phyloP scores from a whole-genome alignment of 371 early-diverging fungal genomes.

The Haplosporangium sp. region DNA sequence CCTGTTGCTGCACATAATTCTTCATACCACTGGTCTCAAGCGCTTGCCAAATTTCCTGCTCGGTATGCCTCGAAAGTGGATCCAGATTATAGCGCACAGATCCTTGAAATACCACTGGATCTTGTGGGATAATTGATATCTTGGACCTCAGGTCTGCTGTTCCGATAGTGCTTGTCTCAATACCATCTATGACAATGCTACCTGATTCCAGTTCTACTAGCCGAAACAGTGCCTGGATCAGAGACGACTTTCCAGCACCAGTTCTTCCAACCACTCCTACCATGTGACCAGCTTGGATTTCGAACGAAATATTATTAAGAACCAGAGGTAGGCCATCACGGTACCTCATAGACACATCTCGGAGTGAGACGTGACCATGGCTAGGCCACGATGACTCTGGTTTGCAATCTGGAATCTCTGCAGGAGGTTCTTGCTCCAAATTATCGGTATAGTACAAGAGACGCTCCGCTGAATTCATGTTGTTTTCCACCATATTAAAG shows the following conservation, averaged over 20 bases:
- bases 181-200: constrained; percentile 75
- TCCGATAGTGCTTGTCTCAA: constrained; percentile 83
- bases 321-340: constrained; percentile 42
- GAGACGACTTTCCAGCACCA: constrained; percentile 93
- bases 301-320: constrained; percentile 66
- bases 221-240: constrained; percentile 91
- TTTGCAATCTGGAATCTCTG: constrained; percentile 31
- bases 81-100: constrained; percentile 78
- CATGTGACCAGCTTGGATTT: constrained; percentile 75
- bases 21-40: constrained; percentile 82
- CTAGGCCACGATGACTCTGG: constrained; percentile 30
- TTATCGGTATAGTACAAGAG: constrained; percentile 64
- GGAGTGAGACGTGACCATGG: constrained; percentile 32
- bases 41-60: constrained; percentile 87
- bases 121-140: constrained; percentile 95
- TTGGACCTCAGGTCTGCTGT: constrained; percentile 83
- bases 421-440: constrained; percentile 64
- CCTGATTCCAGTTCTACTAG: constrained; percentile 87
- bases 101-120: constrained; percentile 89
- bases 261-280: constrained; percentile 94
- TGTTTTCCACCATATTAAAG: constrained; percentile 32
- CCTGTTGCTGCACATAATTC: constrained; percentile 69
- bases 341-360: constrained; percentile 42
- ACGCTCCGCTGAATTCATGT: constrained; percentile 62
- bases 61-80: constrained; percentile 78